Evolutionary conservation across 2,329 filamentous ascomycete genomes (phyloP).

Genomic region (Pseudodiploospora longispora): DNA sequence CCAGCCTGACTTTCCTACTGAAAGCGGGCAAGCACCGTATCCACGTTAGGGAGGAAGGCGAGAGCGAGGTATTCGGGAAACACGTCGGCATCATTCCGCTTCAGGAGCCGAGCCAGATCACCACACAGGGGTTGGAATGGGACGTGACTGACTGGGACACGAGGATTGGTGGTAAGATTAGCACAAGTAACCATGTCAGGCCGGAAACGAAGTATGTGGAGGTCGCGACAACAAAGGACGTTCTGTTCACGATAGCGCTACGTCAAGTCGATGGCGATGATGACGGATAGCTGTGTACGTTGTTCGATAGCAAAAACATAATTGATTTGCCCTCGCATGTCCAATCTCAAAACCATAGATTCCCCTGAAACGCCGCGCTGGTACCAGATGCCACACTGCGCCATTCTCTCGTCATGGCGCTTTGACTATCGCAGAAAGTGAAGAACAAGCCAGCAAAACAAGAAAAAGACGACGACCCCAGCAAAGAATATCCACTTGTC

Average conservation of each 20-base stretch:
- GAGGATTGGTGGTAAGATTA: conserved; percentile 62
- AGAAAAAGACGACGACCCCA: conserved; percentile 77
- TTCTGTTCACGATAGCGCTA: conserved; percentile 69
- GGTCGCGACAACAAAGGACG: conserved; percentile 53
- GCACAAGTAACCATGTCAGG: conserved; percentile 72
- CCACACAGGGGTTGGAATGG: conserved; percentile 79
- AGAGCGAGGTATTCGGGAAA: conserved; percentile 55
- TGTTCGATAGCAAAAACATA: background rate
- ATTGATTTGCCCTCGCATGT: conserved; percentile 1
- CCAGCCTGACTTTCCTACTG: conserved; percentile 78
- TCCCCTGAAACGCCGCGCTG: conserved; percentile 4
- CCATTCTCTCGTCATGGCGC: conserved; percentile 6
- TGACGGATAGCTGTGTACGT: conserved; percentile 14
- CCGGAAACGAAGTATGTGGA: conserved; percentile 51
- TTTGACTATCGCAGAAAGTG: conserved; percentile 59
- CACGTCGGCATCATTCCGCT: conserved; percentile 83
- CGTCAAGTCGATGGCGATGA: conserved; percentile 27
- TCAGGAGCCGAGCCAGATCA: conserved; percentile 69
- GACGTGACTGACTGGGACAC: conserved; percentile 79
- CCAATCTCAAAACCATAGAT: background rate
- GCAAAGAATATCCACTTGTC: conserved; percentile 98
- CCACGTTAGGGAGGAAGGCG: conserved; percentile 46
- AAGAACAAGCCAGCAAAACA: conserved; percentile 86
- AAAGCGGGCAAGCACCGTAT: conserved; percentile 60
- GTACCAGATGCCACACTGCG: conserved; percentile 8